These are phyloP conservation scores for Aureobasidium musti DNA, from an alignment of 2,329 filamentous ascomycete species.

Conservation along the genomic window DNA sequence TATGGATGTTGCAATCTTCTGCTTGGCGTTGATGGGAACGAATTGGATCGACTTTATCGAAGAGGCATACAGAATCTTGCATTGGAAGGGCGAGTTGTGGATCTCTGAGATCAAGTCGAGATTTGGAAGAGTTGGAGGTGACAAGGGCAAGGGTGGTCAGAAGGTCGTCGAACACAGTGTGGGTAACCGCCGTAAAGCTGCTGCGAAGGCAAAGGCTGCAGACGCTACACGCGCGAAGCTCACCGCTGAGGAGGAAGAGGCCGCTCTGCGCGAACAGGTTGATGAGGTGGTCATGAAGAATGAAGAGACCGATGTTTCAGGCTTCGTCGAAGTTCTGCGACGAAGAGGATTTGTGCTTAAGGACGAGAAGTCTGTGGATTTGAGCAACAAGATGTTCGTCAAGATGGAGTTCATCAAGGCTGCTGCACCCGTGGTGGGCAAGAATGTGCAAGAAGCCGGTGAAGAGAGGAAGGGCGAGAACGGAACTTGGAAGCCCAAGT, in stretches of 20 bases:
- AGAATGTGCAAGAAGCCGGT: conserved; percentile 58
- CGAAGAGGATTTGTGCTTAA: conserved; percentile 84
- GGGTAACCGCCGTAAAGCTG: conserved; percentile 60
- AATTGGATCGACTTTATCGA: conserved; percentile 98
- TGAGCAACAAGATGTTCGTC: conserved; percentile 97
- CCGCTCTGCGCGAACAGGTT: conserved; percentile 62
- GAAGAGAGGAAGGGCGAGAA: conserved; percentile 42
- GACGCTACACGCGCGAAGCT: conserved; percentile 49
- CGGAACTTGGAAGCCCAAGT: conserved; percentile 47
- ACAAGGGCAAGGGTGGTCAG: conserved; percentile 44
- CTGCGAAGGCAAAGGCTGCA: conserved; percentile 42
- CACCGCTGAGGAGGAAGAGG: conserved; percentile 56
- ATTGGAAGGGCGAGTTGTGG: conserved; percentile 96
- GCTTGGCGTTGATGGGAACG: conserved; percentile 95
- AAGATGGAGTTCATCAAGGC: conserved; percentile 92
- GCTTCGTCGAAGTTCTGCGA: conserved; percentile 80
- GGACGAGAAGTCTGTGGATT: conserved; percentile 66
- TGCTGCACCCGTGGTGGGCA: conserved; percentile 72
- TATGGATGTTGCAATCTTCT: conserved; percentile 90
- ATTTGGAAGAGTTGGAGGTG: conserved; percentile 65
- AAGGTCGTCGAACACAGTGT: conserved; percentile 67
- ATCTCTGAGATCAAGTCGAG: conserved; percentile 95
- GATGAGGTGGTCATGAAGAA: conserved; percentile 65
- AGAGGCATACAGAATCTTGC: conserved; percentile 87
- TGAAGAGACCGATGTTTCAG: conserved; percentile 79